Percentiles rank a stretch among this genome's conserved stretches.
These are phyloP conservation scores for Zygosaccharomyces bisporus DNA, from an alignment of 805 yeast genomes.

Conservation along the genomic window DNA sequence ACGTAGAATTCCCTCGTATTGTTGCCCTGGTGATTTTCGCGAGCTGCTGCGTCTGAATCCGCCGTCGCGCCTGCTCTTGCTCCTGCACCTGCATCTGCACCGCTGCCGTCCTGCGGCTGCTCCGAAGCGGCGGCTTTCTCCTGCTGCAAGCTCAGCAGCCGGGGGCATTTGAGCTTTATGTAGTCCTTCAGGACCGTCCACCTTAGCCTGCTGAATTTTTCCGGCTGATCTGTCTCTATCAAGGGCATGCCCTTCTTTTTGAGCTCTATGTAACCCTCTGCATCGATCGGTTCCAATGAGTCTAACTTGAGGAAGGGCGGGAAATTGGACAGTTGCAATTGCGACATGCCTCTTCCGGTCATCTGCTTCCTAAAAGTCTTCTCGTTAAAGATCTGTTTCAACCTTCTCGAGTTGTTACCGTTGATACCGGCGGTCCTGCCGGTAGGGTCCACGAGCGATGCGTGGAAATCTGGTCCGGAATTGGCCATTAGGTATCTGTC, in stretches of 20 bases:
- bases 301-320: conserved; percentile 35
- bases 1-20: conserved; percentile 37
- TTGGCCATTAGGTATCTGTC: not conserved
- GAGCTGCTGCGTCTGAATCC: conserved; percentile 1
- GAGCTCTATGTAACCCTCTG: conserved; percentile 8
- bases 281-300: conserved; percentile 14
- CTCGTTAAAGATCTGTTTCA: conserved; percentile 35
- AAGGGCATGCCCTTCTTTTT: conserved; percentile 9
- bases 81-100: no score
- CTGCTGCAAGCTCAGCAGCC: conserved; percentile 21
- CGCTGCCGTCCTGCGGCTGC: conserved; percentile 10
- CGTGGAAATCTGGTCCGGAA: not conserved
- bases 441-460: not conserved
- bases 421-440: conserved; percentile 4
- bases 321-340: conserved; percentile 30
- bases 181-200: conserved; percentile 41
- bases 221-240: conserved; percentile 25
- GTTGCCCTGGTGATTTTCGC: conserved; percentile 5
- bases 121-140: conserved; percentile 1
- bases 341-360: conserved; percentile 36
- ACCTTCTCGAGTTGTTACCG: conserved; percentile 21
- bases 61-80: no score
- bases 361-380: conserved; percentile 34
- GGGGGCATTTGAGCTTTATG: conserved; percentile 34
- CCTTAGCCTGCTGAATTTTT: conserved; percentile 30